These are phyloP conservation scores for Ustulina deusta DNA, from an alignment of 2,329 filamentous ascomycete species.

Conservation along the genomic window DNA sequence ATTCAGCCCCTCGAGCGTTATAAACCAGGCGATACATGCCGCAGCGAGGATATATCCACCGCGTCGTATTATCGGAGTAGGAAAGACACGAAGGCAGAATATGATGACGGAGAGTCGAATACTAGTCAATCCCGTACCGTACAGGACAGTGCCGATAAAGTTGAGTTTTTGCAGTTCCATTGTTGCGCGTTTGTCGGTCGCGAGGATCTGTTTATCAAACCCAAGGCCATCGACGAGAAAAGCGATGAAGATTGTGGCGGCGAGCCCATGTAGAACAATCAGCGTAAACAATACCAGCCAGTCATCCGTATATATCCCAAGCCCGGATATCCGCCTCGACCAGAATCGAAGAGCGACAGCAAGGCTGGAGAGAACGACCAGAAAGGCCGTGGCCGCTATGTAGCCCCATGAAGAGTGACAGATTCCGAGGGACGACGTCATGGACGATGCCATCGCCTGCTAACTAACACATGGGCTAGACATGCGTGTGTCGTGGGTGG, in stretches of 20 bases:
- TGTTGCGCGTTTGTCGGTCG: slow-evolving; percentile 6
- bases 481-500: slow-evolving; percentile 29
- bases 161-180: slow-evolving; percentile 34
- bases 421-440: slow-evolving; percentile 48
- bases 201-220: slow-evolving; percentile 16
- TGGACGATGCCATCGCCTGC: slow-evolving; percentile 42
- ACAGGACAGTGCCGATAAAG: slow-evolving; percentile 33
- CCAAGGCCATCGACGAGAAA: slow-evolving; percentile 33
- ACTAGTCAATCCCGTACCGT: slow-evolving; percentile 30
- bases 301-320: slow-evolving; percentile 33
- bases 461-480: slow-evolving; percentile 8
- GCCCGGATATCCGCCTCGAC: slow-evolving; percentile 34
- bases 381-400: slow-evolving; percentile 31
- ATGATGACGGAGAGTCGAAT: slow-evolving; percentile 38
- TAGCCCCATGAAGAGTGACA: slow-evolving; percentile 36
- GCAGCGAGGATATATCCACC: slow-evolving; percentile 29
- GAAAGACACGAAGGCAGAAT: slow-evolving; percentile 38
- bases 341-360: slow-evolving; percentile 38
- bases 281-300: slow-evolving; percentile 38
- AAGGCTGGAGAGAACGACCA: slow-evolving; percentile 34
- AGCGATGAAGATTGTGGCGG: slow-evolving; percentile 27
- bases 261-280: slow-evolving; percentile 32
- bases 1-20: slow-evolving; percentile 53
- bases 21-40: slow-evolving; percentile 43
- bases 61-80: slow-evolving; percentile 26